phyloP scores from a whole-genome alignment of 352 stramenopile genomes.

The Blastocystis sp. region DNA sequence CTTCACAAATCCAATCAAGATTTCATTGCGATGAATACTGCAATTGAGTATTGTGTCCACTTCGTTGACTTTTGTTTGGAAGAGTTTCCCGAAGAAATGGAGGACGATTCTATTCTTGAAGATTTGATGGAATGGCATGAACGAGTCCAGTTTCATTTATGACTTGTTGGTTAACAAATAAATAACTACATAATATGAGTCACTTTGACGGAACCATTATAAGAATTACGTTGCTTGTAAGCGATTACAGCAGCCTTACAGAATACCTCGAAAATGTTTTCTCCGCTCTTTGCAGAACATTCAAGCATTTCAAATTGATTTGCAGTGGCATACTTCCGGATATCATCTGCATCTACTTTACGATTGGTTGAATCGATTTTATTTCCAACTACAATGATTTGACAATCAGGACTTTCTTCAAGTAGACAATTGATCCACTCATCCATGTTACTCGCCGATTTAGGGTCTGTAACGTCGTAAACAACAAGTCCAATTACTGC shows the following conservation, averaged over 20 bases:
- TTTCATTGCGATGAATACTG: conserved; percentile 30
- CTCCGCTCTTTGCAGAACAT: conserved; percentile 63
- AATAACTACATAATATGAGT: conserved; percentile 58
- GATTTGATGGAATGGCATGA: conserved; percentile 23
- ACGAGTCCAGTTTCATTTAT: conserved; percentile 8
- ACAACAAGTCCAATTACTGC: conserved; percentile 60
- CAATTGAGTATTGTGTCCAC: conserved; percentile 16
- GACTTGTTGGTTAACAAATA: conserved; percentile 17
- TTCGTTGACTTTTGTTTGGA: conserved; percentile 31
- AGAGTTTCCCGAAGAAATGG: conserved; percentile 54
- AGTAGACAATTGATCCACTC: conserved; percentile 55
- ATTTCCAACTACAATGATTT: conserved; percentile 58
- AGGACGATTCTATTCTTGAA: conserved; percentile 19
- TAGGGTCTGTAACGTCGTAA: conserved; percentile 55
- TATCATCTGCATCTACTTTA: conserved; percentile 19
- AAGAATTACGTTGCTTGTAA: conserved; percentile 32
- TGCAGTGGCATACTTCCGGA: conserved; percentile 40
- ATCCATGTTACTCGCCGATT: conserved; percentile 56
- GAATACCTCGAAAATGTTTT: conserved; percentile 66
- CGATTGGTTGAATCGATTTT: conserved; percentile 60
- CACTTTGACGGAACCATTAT: conserved; percentile 59
- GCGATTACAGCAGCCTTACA: conserved; percentile 60
- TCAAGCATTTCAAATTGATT: conserved; percentile 54
- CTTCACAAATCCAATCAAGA: not conserved
- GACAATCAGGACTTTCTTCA: conserved; percentile 37